A percentile compares a stretch with the other conserved stretches of the same genome.
These are phyloP conservation scores for Quercus engelmannii DNA, from an alignment of 306 rosid species.

Conservation along the genomic window DNA sequence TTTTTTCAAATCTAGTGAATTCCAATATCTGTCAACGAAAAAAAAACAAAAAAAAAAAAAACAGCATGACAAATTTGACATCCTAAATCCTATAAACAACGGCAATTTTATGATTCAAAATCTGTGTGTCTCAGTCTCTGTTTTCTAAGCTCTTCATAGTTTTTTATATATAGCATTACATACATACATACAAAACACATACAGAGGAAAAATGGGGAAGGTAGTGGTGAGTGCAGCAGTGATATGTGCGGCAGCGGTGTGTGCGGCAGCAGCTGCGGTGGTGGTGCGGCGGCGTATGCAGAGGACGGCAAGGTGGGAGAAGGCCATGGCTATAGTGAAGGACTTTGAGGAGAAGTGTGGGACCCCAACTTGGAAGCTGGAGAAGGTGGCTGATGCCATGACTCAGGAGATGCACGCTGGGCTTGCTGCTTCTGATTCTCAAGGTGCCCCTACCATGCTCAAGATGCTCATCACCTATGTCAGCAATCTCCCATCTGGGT, in stretches of 20 bases:
- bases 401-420: conserved; percentile 94
- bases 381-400: conserved; percentile 82
- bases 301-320: conserved; percentile 53
- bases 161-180: too few species aligned
- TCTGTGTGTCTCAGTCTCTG: too few species aligned
- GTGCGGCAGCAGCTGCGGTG: conserved; percentile 74
- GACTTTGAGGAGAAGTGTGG: conserved; percentile 67
- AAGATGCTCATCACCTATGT: conserved; percentile 95
- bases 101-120: too few species aligned
- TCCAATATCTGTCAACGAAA: too few species aligned
- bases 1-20: too few species aligned
- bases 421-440: conserved; percentile 56
- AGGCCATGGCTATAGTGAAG: conserved; percentile 48
- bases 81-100: too few species aligned
- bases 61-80: too few species aligned
- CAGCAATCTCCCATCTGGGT: conserved; percentile 95
- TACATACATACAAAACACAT: background rate
- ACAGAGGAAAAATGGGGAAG: conserved; percentile 59
- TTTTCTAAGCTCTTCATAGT: too few species aligned
- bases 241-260: conserved; percentile 69
- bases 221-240: conserved; percentile 55
- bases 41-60: too few species aligned
- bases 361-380: conserved; percentile 71
- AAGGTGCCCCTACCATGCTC: conserved; percentile 76
- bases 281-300: conserved; percentile 47